These are phyloP conservation scores for Sicyos baderoa DNA, from an alignment of 306 rosid genomes.

Conservation along the genomic window DNA sequence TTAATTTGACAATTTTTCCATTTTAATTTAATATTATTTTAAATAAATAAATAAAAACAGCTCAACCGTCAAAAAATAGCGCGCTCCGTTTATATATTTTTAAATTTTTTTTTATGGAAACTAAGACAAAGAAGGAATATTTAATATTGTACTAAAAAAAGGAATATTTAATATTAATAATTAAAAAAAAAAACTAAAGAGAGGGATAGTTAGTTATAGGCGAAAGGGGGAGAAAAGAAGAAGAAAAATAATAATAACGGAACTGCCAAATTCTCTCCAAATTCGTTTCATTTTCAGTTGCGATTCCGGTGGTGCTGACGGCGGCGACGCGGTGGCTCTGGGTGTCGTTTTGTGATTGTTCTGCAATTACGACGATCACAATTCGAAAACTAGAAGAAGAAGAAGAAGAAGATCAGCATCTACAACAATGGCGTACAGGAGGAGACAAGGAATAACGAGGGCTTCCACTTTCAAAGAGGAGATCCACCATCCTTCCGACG, in stretches of 20 bases:
- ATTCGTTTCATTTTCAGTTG: not conserved
- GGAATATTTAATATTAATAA: too few species aligned
- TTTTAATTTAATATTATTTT: too few species aligned
- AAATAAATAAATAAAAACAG: too few species aligned
- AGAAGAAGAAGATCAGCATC: not conserved
- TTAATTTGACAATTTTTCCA: too few species aligned
- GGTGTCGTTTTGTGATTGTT: slow-evolving; percentile 13
- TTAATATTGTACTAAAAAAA: too few species aligned
- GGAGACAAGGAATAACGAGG: slow-evolving; percentile 69
- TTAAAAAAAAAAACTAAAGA: not conserved
- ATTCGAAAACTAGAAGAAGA: not conserved
- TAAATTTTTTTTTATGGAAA: too few species aligned
- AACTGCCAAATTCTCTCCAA: not conserved
- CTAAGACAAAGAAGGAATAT: not conserved
- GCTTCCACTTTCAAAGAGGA: slow-evolving; percentile 83
- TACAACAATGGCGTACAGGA: slow-evolving; percentile 64
- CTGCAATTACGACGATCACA: slow-evolving; percentile 13
- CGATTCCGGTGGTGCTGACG: slow-evolving; percentile 5
- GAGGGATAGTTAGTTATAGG: slow-evolving; percentile 15
- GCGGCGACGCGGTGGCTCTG: not conserved
- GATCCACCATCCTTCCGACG: slow-evolving; percentile 32
- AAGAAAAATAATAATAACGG: not conserved
- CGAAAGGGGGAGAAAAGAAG: not conserved
- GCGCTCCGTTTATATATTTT: too few species aligned
- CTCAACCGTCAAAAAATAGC: not conserved